Conservation (phyloP, 306 rosid species). For the Vicia faba region DNA sequence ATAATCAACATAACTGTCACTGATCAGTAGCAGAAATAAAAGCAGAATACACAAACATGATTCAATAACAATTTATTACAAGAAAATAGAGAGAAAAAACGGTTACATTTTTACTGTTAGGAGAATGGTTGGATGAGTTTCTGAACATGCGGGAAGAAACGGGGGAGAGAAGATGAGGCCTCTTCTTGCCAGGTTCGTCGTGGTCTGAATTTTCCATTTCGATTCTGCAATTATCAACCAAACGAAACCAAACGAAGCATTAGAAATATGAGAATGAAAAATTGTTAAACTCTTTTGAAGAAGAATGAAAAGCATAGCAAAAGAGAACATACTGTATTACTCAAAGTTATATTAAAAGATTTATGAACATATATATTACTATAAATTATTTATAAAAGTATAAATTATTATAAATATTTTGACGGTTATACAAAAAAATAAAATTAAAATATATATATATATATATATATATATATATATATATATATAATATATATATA, state of each 20-base stretch:
- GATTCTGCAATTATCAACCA: slow-evolving; percentile 33
- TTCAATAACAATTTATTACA: neutral
- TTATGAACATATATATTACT: too few relatives aligned
- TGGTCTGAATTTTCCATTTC: slow-evolving; percentile 66
- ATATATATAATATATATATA: too few relatives aligned
- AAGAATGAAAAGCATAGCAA: neutral
- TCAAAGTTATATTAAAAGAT: too few relatives aligned
- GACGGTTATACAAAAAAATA: too few relatives aligned
- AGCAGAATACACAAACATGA: neutral
- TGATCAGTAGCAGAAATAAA: slow-evolving; percentile 2
- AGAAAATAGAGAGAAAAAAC: neutral
- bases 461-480: too few relatives aligned
- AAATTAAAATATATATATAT: too few relatives aligned
- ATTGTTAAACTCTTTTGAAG: slow-evolving; percentile 8
- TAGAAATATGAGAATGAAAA: slow-evolving; percentile 18
- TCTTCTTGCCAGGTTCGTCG: slow-evolving; percentile 80
- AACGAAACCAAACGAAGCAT: slow-evolving; percentile 21
- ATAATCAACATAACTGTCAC: slow-evolving; percentile 1
- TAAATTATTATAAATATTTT: too few relatives aligned
- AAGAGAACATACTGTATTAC: neutral
- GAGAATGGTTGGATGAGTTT: slow-evolving; percentile 55
- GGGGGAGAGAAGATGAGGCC: slow-evolving; percentile 68
- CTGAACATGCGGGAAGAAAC: slow-evolving; percentile 56
- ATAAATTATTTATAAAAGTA: too few relatives aligned
- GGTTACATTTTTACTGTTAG: slow-evolving; percentile 55